These are phyloP conservation scores for Phycomyces blakesleeanus DNA, from an alignment of 192 early-diverging fungal genomes.

Conservation along the genomic window DNA sequence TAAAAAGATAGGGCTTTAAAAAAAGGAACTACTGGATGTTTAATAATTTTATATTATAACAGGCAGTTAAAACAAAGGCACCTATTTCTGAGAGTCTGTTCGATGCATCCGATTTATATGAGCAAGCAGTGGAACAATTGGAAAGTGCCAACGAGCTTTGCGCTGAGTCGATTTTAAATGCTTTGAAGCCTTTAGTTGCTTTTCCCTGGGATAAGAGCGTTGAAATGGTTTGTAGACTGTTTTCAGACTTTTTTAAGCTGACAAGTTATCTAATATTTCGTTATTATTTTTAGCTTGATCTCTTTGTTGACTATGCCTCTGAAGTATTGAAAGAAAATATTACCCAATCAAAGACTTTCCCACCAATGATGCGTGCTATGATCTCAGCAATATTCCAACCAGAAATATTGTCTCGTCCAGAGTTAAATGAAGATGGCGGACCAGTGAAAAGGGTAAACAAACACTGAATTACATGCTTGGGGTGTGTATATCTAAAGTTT, in stretches of 20 bases:
- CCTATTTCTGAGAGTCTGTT: not conserved
- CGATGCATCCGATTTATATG: constrained; percentile 19
- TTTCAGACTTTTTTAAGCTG: not conserved
- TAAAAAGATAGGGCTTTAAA: too few relatives aligned
- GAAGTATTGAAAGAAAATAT: constrained; percentile 24
- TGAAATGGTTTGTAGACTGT: constrained; percentile 12
- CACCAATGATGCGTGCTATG: constrained; percentile 14
- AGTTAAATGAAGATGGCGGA: constrained; percentile 28
- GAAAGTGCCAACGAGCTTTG: constrained; percentile 27
- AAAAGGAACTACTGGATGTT: too few relatives aligned
- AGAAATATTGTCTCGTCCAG: constrained; percentile 8
- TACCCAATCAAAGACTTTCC: constrained; percentile 26
- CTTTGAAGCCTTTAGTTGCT: constrained; percentile 14
- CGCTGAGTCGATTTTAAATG: constrained; percentile 23
- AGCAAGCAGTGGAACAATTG: constrained; percentile 25
- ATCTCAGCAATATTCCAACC: constrained; percentile 30
- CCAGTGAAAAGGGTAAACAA: constrained; percentile 30
- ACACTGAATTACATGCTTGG: not conserved
- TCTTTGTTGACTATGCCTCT: constrained; percentile 22
- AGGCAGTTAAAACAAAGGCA: constrained; percentile 6
- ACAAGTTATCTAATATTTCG: not conserved
- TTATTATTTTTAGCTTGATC: constrained; percentile 7
- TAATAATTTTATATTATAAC: not conserved
- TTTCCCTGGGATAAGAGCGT: constrained; percentile 22
- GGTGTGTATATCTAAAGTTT: too few relatives aligned